Conservation (phyloP, 2,329 filamentous ascomycete species). For the Chaetomium sp. region DNA sequence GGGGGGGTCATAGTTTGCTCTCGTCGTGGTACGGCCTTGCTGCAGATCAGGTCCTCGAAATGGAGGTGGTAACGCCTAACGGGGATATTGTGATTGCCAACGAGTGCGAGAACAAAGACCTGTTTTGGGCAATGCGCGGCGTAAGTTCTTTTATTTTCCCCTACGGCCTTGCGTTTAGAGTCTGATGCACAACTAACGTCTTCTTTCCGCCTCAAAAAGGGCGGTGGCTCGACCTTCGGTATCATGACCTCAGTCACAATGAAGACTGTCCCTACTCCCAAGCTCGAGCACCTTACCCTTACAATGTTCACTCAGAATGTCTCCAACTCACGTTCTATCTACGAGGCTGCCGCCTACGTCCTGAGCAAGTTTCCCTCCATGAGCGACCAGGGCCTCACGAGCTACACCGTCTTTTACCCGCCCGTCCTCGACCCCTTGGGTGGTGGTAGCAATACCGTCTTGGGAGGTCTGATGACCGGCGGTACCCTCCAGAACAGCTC, state of each 20-base stretch:
- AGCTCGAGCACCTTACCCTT: constrained; percentile 44
- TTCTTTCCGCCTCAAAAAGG: constrained; percentile 40
- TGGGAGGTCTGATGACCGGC: constrained; percentile 39
- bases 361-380: constrained; percentile 51
- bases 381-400: constrained; percentile 52
- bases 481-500: constrained; percentile 44
- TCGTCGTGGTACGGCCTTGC: constrained; percentile 46
- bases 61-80: constrained; percentile 49
- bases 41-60: constrained; percentile 54
- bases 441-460: constrained; percentile 38
- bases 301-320: constrained; percentile 42
- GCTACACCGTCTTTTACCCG: constrained; percentile 48
- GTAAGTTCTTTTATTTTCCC: constrained; percentile 41
- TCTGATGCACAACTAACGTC: not conserved
- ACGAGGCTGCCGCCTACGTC: constrained; percentile 51
- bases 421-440: constrained; percentile 46
- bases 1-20: constrained; percentile 57
- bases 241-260: constrained; percentile 52
- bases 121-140: constrained; percentile 60
- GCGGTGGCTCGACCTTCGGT: constrained; percentile 56
- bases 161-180: not conserved
- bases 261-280: constrained; percentile 52
- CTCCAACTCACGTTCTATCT: constrained; percentile 40
- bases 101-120: constrained; percentile 48
- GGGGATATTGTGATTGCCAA: constrained; percentile 49